phyloP scores from a whole-genome alignment of 2,329 filamentous ascomycete species.

The Fusarium lyarnte region DNA sequence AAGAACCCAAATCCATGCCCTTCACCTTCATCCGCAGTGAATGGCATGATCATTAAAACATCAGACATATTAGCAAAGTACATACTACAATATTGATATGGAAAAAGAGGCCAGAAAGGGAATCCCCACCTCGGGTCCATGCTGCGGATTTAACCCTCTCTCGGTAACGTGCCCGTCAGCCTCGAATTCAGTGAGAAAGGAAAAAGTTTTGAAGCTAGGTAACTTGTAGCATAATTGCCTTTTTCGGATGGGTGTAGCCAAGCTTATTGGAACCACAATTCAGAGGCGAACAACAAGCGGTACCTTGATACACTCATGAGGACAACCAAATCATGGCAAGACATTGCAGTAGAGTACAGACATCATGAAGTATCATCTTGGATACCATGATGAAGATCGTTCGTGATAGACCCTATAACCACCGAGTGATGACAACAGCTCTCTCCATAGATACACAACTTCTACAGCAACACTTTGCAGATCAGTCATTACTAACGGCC shows the following conservation, averaged over 20 bases:
- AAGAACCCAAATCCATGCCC: constrained; percentile 2
- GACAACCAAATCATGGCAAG: not conserved
- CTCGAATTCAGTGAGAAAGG: constrained; percentile 16
- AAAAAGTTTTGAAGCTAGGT: constrained; percentile 19
- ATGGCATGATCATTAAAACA: constrained; percentile 1
- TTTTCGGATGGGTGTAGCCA: constrained; percentile 13
- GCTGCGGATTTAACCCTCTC: constrained; percentile 1
- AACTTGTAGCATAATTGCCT: constrained; percentile 22
- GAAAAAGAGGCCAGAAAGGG: not conserved
- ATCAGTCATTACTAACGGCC: constrained; percentile 29
- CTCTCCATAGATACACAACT: too few species aligned
- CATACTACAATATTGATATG: not conserved
- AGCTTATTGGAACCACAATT: constrained; percentile 24
- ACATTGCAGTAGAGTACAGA: not conserved
- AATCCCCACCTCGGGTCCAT: constrained; percentile 27
- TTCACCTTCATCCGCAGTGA: not conserved
- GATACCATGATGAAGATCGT: constrained; percentile 20
- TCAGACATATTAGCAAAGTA: not conserved
- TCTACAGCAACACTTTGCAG: constrained; percentile 8
- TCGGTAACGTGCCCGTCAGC: constrained; percentile 34
- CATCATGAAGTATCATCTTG: not conserved
- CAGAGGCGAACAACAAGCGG: constrained; percentile 1
- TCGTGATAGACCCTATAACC: not conserved
- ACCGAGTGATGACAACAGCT: not conserved
- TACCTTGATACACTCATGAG: not conserved